A percentile compares a stretch with the other conserved stretches of the same genome.
These are phyloP conservation scores for Trichoderma guizhouense DNA, from an alignment of 2,329 filamentous ascomycete genomes.

Conservation along the genomic window DNA sequence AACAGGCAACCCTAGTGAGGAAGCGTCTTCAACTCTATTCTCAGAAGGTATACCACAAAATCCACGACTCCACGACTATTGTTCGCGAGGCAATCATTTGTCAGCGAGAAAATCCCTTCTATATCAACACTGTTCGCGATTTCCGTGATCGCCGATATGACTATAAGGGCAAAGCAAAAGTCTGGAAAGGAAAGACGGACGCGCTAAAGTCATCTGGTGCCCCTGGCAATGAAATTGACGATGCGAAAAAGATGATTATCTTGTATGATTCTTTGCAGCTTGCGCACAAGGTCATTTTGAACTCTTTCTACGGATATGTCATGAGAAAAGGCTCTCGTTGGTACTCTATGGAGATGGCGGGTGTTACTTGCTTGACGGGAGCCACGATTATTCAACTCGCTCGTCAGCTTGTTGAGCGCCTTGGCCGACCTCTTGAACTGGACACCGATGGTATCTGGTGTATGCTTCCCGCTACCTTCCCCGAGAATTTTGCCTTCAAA, in stretches of 20 bases:
- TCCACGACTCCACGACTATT: slow-evolving; percentile 89
- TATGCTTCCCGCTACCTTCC: slow-evolving; percentile 93
- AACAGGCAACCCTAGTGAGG: slow-evolving; percentile 75
- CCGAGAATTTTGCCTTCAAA: slow-evolving; percentile 93
- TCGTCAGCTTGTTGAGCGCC: slow-evolving; percentile 84
- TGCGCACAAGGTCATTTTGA: slow-evolving; percentile 97
- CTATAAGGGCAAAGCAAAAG: slow-evolving; percentile 96
- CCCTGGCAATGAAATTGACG: slow-evolving; percentile 71
- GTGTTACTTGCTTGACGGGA: slow-evolving; percentile 94
- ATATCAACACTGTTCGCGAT: slow-evolving; percentile 91
- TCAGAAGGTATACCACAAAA: slow-evolving; percentile 99
- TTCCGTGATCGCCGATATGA: slow-evolving; percentile 97
- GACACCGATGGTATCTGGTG: slow-evolving; percentile 99
- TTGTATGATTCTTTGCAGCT: slow-evolving; percentile 93
- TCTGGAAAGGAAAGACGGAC: slow-evolving; percentile 97
- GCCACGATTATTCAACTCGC: slow-evolving; percentile 97
- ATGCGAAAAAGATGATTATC: slow-evolving; percentile 98
- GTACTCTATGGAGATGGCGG: slow-evolving; percentile 99
- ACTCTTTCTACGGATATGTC: slow-evolving; percentile 98
- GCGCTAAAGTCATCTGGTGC: slow-evolving; percentile 80
- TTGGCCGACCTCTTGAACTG: slow-evolving; percentile 87
- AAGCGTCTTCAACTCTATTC: slow-evolving; percentile 91
- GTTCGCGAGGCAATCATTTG: slow-evolving; percentile 96
- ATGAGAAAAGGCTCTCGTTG: slow-evolving; percentile 98
- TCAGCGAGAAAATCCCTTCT: slow-evolving; percentile 96